A percentile compares a stretch with the other conserved stretches of the same genome.
phyloP scores from a whole-genome alignment of 2,329 filamentous ascomycete species.

The Aspergillus quadricinctus region DNA sequence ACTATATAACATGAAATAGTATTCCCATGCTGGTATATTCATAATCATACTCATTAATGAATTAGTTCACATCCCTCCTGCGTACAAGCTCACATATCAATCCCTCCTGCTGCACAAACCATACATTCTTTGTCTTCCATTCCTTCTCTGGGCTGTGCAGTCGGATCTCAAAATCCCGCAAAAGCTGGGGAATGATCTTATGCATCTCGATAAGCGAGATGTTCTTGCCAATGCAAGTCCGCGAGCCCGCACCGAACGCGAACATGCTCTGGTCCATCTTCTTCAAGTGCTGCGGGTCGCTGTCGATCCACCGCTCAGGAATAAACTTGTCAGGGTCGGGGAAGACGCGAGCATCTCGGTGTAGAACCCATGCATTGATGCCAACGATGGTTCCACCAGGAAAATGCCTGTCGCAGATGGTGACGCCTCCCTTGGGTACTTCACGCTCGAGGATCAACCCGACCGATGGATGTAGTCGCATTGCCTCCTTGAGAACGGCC shows the following conservation, averaged over 20 bases:
- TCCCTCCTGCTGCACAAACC: slow-evolving; percentile 19
- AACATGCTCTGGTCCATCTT: slow-evolving; percentile 29
- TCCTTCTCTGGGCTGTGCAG: slow-evolving; percentile 3
- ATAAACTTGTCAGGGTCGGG: slow-evolving; percentile 38
- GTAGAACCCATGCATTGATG: slow-evolving; percentile 43
- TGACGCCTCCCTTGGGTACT: slow-evolving; percentile 26
- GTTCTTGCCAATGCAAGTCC: slow-evolving; percentile 31
- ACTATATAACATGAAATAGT: no score
- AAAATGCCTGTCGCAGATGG: slow-evolving; percentile 28
- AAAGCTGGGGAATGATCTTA: slow-evolving; percentile 27
- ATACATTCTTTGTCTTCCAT: slow-evolving; percentile 13
- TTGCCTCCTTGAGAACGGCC: slow-evolving; percentile 35
- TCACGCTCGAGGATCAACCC: slow-evolving; percentile 32
- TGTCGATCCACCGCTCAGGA: slow-evolving; percentile 46
- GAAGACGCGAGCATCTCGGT: slow-evolving; percentile 39
- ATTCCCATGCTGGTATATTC: no score
- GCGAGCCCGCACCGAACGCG: slow-evolving; percentile 27
- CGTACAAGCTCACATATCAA: neutral
- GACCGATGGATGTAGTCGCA: slow-evolving; percentile 34
- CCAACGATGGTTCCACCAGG: slow-evolving; percentile 40
- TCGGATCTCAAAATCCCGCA: slow-evolving; percentile 18
- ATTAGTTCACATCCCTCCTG: neutral
- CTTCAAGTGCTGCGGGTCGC: slow-evolving; percentile 18
- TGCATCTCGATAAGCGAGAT: slow-evolving; percentile 32
- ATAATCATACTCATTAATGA: no score